phyloP scores from a whole-genome alignment of 2,329 filamentous ascomycete genomes.

The Chalaropsis thielavioides region DNA sequence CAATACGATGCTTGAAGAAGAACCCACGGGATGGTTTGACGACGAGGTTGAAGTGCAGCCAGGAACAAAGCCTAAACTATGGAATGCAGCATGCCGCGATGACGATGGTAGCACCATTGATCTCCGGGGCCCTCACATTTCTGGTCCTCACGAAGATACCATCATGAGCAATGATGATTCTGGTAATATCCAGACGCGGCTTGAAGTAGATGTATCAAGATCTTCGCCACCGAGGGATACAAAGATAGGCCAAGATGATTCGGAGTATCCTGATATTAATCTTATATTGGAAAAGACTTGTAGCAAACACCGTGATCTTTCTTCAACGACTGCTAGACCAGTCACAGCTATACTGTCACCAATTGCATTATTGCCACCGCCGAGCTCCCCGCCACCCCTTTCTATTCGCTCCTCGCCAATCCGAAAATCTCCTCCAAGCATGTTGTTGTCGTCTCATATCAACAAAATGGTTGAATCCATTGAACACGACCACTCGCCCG shows the following conservation, averaged over 20 bases:
- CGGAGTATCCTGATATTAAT: constrained; percentile 9
- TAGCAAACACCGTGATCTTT: neutral
- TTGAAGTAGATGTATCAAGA: neutral
- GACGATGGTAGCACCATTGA: constrained; percentile 36
- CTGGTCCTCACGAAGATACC: neutral
- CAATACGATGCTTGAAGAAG: constrained; percentile 25
- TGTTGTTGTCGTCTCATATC: neutral
- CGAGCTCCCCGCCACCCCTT: constrained; percentile 5
- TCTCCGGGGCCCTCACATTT: constrained; percentile 30
- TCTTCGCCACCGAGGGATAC: neutral
- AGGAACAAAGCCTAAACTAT: constrained; percentile 35
- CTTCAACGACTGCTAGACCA: neutral
- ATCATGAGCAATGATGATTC: neutral
- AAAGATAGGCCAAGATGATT: neutral
- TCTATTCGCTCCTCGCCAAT: constrained; percentile 13
- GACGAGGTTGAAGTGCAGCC: constrained; percentile 1
- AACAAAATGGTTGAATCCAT: neutral
- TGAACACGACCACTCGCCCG: neutral
- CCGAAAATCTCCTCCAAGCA: neutral
- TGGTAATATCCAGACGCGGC: neutral
- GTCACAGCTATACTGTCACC: neutral
- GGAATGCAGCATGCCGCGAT: constrained; percentile 57
- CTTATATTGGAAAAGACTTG: neutral
- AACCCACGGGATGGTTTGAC: constrained; percentile 1
- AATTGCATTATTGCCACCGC: neutral